These are phyloP conservation scores for Nicotiana knightiana DNA, from an alignment of 257 asterid genomes.

Conservation along the genomic window DNA sequence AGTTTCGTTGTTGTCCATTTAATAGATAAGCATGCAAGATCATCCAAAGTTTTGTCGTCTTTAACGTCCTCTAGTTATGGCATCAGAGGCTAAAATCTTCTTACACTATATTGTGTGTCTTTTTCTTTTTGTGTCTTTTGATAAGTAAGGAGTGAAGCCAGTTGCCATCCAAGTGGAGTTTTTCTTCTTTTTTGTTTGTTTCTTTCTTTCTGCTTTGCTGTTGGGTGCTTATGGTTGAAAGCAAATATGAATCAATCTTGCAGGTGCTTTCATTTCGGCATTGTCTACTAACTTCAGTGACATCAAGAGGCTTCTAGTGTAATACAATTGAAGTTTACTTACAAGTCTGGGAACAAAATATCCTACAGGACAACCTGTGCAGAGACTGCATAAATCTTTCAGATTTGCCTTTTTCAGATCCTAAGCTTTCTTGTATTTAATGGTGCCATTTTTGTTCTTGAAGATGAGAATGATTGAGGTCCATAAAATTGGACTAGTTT, in stretches of 20 bases:
- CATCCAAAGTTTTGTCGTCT: no score
- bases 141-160: not conserved
- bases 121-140: not conserved
- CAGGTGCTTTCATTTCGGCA: constrained; percentile 68
- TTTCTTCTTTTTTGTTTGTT: not conserved
- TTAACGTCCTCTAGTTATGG: not conserved
- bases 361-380: constrained; percentile 2
- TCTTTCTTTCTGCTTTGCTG: not conserved
- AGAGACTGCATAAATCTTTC: constrained; percentile 4
- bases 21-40: not conserved
- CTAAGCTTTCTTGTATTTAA: not conserved
- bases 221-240: not conserved
- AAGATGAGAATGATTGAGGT: not conserved
- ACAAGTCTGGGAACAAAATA: not conserved
- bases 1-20: not conserved
- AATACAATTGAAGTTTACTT: constrained; percentile 13
- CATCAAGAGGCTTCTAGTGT: constrained; percentile 70
- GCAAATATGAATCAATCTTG: constrained; percentile 7
- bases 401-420: constrained; percentile 1
- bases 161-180: not conserved
- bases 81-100: not conserved
- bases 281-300: constrained; percentile 70
- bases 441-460: constrained; percentile 9
- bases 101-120: not conserved
- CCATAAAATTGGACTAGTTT: constrained; percentile 5